A percentile compares a stretch with the other conserved stretches of the same genome.
Evolutionary conservation across 495 filamentous ascomycete genomes (phyloP).

Genomic region (Podospora sp.): DNA sequence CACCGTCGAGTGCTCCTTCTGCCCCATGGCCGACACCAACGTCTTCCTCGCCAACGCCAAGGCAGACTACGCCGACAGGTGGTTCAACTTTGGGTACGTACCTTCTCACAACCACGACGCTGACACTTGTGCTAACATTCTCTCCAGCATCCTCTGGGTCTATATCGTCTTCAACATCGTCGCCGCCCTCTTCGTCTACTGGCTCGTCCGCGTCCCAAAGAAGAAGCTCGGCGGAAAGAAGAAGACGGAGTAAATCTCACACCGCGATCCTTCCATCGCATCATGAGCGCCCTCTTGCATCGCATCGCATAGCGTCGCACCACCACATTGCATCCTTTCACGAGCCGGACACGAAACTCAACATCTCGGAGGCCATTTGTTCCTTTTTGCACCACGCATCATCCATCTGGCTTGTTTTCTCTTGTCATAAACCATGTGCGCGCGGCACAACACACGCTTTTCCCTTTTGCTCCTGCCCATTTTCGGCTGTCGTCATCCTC

Average conservation of each 20-base stretch:
- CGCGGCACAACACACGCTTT: background rate
- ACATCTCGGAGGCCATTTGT: background rate
- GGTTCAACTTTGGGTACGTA: constrained; percentile 68
- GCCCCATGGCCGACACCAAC: constrained; percentile 62
- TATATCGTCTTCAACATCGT: constrained; percentile 78
- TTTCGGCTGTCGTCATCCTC: too few relatives aligned
- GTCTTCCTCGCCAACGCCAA: constrained; percentile 56
- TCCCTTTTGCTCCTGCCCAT: background rate
- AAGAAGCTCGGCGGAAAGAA: constrained; percentile 42
- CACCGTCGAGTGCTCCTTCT: constrained; percentile 62
- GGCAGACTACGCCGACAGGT: constrained; percentile 58
- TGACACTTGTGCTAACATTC: constrained; percentile 25
- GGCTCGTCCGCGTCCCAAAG: constrained; percentile 78
- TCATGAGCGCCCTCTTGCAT: background rate
- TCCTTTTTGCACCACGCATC: background rate
- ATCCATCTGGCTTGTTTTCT: background rate
- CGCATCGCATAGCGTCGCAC: background rate
- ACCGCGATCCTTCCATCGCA: background rate
- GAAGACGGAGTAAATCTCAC: constrained; percentile 21
- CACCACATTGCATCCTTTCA: background rate
- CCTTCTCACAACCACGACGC: background rate
- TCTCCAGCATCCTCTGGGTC: constrained; percentile 55
- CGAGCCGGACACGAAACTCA: background rate
- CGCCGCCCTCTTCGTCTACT: constrained; percentile 76
- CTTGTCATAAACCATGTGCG: background rate